Evolutionary conservation across 2,329 filamentous ascomycete genomes (phyloP).

Genomic region (Nemania abortiva): DNA sequence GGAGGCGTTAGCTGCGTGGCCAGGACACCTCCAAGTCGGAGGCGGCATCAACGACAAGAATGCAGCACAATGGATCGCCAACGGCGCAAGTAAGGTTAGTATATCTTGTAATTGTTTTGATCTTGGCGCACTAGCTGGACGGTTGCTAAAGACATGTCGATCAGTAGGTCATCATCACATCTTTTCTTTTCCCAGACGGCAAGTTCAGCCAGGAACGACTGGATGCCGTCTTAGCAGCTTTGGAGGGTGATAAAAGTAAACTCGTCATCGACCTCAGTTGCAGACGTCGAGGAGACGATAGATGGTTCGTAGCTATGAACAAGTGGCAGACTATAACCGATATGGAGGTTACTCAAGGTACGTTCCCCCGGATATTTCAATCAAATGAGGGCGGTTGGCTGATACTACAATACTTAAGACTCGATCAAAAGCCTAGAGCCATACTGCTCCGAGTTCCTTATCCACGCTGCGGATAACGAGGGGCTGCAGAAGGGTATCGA

Average conservation of each 20-base stretch:
- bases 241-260: constrained; percentile 80
- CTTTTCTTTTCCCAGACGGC: constrained; percentile 88
- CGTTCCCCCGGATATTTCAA: constrained; percentile 33
- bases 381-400: not conserved
- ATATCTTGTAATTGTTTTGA: not conserved
- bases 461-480: constrained; percentile 97
- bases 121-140: not conserved
- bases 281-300: constrained; percentile 75
- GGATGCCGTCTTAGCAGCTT: constrained; percentile 76
- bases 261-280: constrained; percentile 97
- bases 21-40: constrained; percentile 84
- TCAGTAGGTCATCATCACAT: constrained; percentile 93
- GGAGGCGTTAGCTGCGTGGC: constrained; percentile 84
- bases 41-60: constrained; percentile 93
- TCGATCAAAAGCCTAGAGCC: constrained; percentile 85
- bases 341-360: constrained; percentile 91
- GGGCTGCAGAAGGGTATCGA: constrained; percentile 93
- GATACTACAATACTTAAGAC: constrained; percentile 61
- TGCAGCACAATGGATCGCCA: constrained; percentile 85
- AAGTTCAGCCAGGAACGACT: constrained; percentile 83
- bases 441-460: constrained; percentile 95
- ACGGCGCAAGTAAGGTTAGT: constrained; percentile 87
- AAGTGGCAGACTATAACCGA: constrained; percentile 99
- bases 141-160: constrained; percentile 23
- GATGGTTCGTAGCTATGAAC: constrained; percentile 98